Evolutionary conservation across 2,329 filamentous ascomycete genomes (phyloP), one percentile per base, ranked within the genome.

Genomic region (Microsporum ferrugineum): DNA sequence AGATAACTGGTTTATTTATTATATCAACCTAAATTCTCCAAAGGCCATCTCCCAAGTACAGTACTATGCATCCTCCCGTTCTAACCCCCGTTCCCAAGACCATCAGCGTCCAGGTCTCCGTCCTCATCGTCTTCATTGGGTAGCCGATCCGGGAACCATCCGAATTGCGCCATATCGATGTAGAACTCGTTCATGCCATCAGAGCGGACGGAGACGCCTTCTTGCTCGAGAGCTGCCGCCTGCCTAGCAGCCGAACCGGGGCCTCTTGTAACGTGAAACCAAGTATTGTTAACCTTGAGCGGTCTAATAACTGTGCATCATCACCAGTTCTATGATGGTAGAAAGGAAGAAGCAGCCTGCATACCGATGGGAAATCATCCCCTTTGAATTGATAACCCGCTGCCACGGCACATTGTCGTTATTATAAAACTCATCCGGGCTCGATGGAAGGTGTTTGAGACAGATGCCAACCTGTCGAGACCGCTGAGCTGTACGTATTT

Each of bases 401-500:
- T 97, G 92, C 92, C 92, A 97, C 0, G 92, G 92, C 2, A 97
- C 92, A 65, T 87, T 96, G 29, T 78, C 79, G 62, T 82, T 79
- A 72, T 96, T 87, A 76, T 87, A 95, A 61, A 76, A 72, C 0
- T 76, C 72, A 0, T 77, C 68, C 61, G 82, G 79, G 5, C 76
- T 70, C 10, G 68, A 64, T 1, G 91, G 83, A 10, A 97, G 84
- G 71, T 96, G 87, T 72, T 96, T 96, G 31, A 97, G 82, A 73
- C 88, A 95, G 55, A 94, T 80, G 59, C 92, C 92, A 5, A 97
- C 91, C 75, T 97, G 92, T 61, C 91, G 84, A 0, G 87, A 84
- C 1, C 87, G 79, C 70, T 89, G 82, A 2, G 87, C 86, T 89
- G 34, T 43, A 43, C n/a, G 14, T 17, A 43, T 10, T 41, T 43